phyloP scores from a whole-genome alignment of 768 basidiomycete genomes.

The Trametes sanguinea region DNA sequence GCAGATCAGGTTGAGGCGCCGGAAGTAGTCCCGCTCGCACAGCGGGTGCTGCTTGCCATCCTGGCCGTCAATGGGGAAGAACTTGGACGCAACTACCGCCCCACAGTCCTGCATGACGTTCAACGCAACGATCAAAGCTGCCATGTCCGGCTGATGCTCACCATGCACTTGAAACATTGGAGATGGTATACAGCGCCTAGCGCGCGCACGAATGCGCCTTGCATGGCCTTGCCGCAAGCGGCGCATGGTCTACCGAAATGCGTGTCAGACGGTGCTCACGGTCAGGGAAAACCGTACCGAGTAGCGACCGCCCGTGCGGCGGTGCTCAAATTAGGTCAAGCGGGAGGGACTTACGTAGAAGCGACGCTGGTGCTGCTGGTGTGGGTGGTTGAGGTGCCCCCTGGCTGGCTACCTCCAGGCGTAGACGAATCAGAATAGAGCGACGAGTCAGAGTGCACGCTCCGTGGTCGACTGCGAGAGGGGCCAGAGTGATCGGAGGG shows the following conservation, averaged over 20 bases:
- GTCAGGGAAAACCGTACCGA: conserved; percentile 1
- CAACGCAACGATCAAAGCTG: conserved; percentile 15
- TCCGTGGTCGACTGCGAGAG: conserved; percentile 47
- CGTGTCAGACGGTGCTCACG: conserved; percentile 21
- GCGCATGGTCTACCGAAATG: conserved; percentile 60
- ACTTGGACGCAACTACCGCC: conserved; percentile 95
- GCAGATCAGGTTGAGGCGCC: conserved; percentile 93
- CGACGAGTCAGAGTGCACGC: conserved; percentile 44
- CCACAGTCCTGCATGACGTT: conserved; percentile 77
- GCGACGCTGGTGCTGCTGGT: conserved; percentile 57
- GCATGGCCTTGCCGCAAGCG: conserved; percentile 79
- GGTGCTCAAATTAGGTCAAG: not conserved
- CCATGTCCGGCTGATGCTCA: conserved; percentile 41
- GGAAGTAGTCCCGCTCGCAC: conserved; percentile 99
- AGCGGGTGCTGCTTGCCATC: conserved; percentile 89
- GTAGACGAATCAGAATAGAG: conserved; percentile 56
- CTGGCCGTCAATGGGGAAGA: conserved; percentile 95
- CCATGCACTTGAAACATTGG: conserved; percentile 97
- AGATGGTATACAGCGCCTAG: conserved; percentile 92
- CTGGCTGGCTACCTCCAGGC: conserved; percentile 40
- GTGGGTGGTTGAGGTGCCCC: conserved; percentile 56
- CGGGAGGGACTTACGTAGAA: conserved; percentile 53
- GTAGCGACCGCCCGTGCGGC: not conserved
- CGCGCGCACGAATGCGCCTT: conserved; percentile 95
- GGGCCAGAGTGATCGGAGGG: conserved; percentile 57